A percentile compares a stretch with the other conserved stretches of the same genome.
Conservation (phyloP, 2,329 filamentous ascomycete genomes). For the Monilinia polystroma region DNA sequence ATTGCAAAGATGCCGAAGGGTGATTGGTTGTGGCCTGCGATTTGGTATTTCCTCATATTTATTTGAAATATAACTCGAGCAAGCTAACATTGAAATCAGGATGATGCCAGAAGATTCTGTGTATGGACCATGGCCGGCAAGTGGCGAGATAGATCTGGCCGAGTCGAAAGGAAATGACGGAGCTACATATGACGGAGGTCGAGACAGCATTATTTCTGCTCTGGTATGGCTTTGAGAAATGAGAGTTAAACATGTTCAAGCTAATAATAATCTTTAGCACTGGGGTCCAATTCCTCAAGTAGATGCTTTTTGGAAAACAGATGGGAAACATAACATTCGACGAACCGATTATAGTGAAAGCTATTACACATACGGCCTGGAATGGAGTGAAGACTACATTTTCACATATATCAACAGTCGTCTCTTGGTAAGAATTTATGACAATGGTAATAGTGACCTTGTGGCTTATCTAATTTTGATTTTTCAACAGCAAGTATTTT, state of each 20-base stretch:
- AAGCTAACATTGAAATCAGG: conserved; percentile 33
- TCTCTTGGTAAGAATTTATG: conserved; percentile 34
- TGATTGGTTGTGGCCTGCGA: conserved; percentile 56
- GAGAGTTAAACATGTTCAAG: not conserved
- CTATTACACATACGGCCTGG: conserved; percentile 54
- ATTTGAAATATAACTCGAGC: no score
- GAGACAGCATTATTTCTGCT: conserved; percentile 46
- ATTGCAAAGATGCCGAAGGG: conserved; percentile 52
- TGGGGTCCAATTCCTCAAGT: conserved; percentile 45
- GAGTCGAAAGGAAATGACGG: conserved; percentile 50
- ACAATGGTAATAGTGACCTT: not conserved
- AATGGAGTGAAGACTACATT: conserved; percentile 53
- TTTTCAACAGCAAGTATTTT: conserved; percentile 44
- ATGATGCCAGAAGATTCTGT: conserved; percentile 51
- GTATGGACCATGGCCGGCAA: conserved; percentile 53
- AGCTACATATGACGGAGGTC: conserved; percentile 43
- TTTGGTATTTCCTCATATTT: conserved; percentile 31
- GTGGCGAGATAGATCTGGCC: conserved; percentile 55
- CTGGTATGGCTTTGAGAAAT: conserved; percentile 43
- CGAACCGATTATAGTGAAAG: conserved; percentile 44
- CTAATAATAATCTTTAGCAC: conserved; percentile 37
- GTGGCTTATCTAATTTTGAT: not conserved
- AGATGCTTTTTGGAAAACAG: conserved; percentile 34
- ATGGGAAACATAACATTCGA: conserved; percentile 33
- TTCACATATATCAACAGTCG: conserved; percentile 53